These are phyloP conservation scores for Pestalotiopsis sp. DNA, from an alignment of 2,329 filamentous ascomycete genomes.

Conservation along the genomic window DNA sequence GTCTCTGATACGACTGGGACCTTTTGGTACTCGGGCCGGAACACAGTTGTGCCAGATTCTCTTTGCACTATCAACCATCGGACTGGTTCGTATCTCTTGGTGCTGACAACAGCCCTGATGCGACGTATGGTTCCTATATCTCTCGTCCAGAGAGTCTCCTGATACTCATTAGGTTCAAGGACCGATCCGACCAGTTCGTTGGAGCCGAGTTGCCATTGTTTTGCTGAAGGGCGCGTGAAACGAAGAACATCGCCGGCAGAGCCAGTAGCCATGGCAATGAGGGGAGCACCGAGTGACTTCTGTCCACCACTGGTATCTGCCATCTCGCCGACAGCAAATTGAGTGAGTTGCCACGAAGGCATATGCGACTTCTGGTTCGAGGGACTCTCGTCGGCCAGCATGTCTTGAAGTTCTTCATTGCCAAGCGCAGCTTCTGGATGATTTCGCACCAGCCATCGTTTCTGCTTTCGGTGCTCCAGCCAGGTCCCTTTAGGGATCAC, in stretches of 20 bases:
- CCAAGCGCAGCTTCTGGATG: constrained; percentile 51
- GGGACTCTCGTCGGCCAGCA: constrained; percentile 23
- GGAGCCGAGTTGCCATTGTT: constrained; percentile 57
- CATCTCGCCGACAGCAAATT: constrained; percentile 62
- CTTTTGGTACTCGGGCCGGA: constrained; percentile 52
- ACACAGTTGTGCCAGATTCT: constrained; percentile 51
- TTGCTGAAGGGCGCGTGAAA: constrained; percentile 51
- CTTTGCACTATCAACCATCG: constrained; percentile 60
- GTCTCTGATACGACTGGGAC: constrained; percentile 31
- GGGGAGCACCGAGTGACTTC: constrained; percentile 30
- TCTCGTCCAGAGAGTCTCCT: constrained; percentile 56
- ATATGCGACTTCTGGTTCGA: constrained; percentile 5
- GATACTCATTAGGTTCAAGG: constrained; percentile 43
- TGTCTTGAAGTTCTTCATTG: constrained; percentile 25
- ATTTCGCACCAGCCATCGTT: constrained; percentile 51
- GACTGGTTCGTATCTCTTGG: constrained; percentile 37
- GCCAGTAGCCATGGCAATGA: constrained; percentile 56
- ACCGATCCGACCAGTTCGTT: constrained; percentile 47
- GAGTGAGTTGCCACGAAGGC: constrained; percentile 24
- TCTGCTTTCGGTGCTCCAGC: constrained; percentile 27
- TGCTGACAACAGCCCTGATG: constrained; percentile 50
- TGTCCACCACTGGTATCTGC: constrained; percentile 38
- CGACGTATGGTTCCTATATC: constrained; percentile 52
- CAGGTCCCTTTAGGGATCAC: constrained; percentile 20
- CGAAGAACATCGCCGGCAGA: constrained; percentile 60